A percentile compares a stretch with the other conserved stretches of the same genome.
Conservation (phyloP, 192 early-diverging fungal species). For the Backusella parvicylindrica region DNA sequence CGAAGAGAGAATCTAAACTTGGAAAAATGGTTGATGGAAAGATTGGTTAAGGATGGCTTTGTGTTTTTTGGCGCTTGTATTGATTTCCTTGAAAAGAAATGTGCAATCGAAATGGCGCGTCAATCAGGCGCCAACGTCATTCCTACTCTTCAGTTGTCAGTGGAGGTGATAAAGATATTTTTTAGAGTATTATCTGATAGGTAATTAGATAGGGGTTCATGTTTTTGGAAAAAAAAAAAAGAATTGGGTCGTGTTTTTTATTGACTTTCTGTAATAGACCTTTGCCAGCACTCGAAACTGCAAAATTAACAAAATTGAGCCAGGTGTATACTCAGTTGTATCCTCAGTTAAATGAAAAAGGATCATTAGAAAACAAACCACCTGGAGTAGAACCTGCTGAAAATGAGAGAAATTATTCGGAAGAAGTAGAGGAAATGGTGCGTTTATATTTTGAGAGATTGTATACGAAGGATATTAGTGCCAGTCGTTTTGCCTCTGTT, state of each 20-base stretch:
- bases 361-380: conserved; percentile 38
- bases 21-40: conserved; percentile 80
- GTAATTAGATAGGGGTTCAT: conserved; percentile 26
- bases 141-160: conserved; percentile 49
- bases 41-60: conserved; percentile 54
- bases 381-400: neutral
- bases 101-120: conserved; percentile 43
- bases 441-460: conserved; percentile 70
- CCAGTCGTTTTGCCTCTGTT: conserved; percentile 81
- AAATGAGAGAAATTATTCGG: conserved; percentile 46
- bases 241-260: no score
- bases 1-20: conserved; percentile 74
- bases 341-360: conserved; percentile 37
- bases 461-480: conserved; percentile 71
- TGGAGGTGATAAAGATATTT: conserved; percentile 67
- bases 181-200: conserved; percentile 57
- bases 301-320: conserved; percentile 48
- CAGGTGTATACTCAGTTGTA: conserved; percentile 43
- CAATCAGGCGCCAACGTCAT: conserved; percentile 33
- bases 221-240: neutral
- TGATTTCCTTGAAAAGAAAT: conserved; percentile 72
- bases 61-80: conserved; percentile 66
- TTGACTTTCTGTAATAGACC: conserved; percentile 23
- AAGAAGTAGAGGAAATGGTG: conserved; percentile 71
- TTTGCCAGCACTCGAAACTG: conserved; percentile 59